Conservation (phyloP, 768 basidiomycete species). For the Suillus discolor region DNA sequence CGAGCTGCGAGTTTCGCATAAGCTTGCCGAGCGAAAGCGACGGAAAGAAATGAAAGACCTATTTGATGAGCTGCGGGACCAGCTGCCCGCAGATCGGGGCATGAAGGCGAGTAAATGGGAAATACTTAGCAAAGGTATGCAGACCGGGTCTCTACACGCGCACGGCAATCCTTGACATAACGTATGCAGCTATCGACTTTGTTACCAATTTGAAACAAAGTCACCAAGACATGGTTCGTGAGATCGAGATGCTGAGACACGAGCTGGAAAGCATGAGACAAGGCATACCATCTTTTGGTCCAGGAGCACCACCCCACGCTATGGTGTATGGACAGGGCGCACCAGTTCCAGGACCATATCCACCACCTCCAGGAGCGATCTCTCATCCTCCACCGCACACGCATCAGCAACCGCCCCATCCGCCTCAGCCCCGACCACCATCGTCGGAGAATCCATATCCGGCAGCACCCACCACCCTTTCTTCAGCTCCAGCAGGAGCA, state of each 20-base stretch:
- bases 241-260: slow-evolving; percentile 77
- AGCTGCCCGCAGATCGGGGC: slow-evolving; percentile 87
- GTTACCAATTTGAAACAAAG: slow-evolving; percentile 76
- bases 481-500: slow-evolving; percentile 20
- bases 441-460: slow-evolving; percentile 64
- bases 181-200: slow-evolving; percentile 78
- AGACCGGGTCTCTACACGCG: slow-evolving; percentile 3
- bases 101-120: slow-evolving; percentile 99
- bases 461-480: slow-evolving; percentile 38
- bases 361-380: slow-evolving; percentile 47
- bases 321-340: slow-evolving; percentile 55
- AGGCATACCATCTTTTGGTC: slow-evolving; percentile 55
- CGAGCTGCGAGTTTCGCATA: slow-evolving; percentile 93
- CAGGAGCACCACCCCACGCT: slow-evolving; percentile 49
- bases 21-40: slow-evolving; percentile 94
- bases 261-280: slow-evolving; percentile 69
- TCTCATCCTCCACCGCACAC: slow-evolving; percentile 41
- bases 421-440: slow-evolving; percentile 52
- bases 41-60: slow-evolving; percentile 99
- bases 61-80: slow-evolving; percentile 94
- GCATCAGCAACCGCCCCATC: slow-evolving; percentile 33
- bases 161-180: slow-evolving; percentile 5
- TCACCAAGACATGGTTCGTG: slow-evolving; percentile 76
- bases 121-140: slow-evolving; percentile 90
- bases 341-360: slow-evolving; percentile 45